These are phyloP conservation scores for Cyclotella cryptica DNA, from an alignment of 108 stramenopile species.

Conservation along the genomic window DNA sequence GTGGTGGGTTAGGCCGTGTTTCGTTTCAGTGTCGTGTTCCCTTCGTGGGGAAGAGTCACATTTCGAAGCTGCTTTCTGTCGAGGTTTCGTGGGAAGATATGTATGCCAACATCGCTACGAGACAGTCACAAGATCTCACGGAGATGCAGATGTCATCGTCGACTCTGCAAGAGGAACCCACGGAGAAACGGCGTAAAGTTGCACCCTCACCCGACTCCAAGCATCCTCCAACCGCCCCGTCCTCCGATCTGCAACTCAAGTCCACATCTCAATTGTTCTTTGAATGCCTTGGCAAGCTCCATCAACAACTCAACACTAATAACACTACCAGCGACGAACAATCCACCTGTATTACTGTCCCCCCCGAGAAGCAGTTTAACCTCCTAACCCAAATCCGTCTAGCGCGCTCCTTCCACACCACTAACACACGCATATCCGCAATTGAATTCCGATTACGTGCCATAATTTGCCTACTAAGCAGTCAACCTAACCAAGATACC, in stretches of 20 bases:
- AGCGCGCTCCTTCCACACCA: conserved; percentile 73
- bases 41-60: not conserved
- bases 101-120: conserved; percentile 6
- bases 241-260: conserved; percentile 21
- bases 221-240: not conserved
- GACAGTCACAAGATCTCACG: not conserved
- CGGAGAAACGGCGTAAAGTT: conserved; percentile 39
- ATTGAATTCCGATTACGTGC: conserved; percentile 80
- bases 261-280: conserved; percentile 54
- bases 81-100: conserved; percentile 29
- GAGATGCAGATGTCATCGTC: not conserved
- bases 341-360: conserved; percentile 24
- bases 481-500: conserved; percentile 81
- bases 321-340: not conserved
- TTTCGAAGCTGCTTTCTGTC: conserved; percentile 11
- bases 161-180: conserved; percentile 10
- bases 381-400: conserved; percentile 82
- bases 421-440: conserved; percentile 61
- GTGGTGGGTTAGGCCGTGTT: conserved; percentile 45
- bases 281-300: conserved; percentile 43
- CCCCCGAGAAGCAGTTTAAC: conserved; percentile 75
- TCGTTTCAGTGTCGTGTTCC: conserved; percentile 27
- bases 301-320: conserved; percentile 12
- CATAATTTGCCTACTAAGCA: conserved; percentile 72
- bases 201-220: not conserved